Conservation (phyloP, 306 rosid genomes). For the Geum urbanum region DNA sequence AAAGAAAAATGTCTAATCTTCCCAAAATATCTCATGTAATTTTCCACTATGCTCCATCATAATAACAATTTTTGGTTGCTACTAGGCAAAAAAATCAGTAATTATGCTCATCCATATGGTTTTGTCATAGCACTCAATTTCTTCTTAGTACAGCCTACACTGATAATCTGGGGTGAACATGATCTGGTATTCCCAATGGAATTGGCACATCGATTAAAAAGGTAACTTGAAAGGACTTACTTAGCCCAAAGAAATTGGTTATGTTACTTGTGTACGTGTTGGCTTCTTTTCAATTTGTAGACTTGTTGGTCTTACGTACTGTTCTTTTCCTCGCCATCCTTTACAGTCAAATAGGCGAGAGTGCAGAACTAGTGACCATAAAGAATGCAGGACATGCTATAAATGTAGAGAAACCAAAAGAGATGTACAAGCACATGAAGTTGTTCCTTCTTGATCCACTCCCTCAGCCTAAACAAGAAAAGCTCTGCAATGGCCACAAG, state of each 20-base stretch:
- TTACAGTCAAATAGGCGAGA: constrained; percentile 69
- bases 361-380: constrained; percentile 52
- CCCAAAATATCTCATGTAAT: constrained; percentile 77
- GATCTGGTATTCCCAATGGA: constrained; percentile 80
- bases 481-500: constrained; percentile 43
- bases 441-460: constrained; percentile 50
- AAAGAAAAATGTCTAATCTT: constrained; percentile 59
- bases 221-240: constrained; percentile 34
- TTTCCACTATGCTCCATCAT: neutral
- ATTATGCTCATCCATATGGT: neutral
- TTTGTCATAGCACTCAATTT: constrained; percentile 13
- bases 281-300: neutral
- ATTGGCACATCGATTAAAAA: constrained; percentile 68
- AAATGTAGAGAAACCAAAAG: constrained; percentile 70
- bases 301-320: neutral
- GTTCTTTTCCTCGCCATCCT: neutral
- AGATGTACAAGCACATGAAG: constrained; percentile 49
- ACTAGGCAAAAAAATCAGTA: no score
- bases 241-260: neutral
- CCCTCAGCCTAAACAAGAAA: constrained; percentile 30
- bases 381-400: constrained; percentile 88
- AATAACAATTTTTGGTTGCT: neutral
- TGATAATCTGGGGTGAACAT: constrained; percentile 83
- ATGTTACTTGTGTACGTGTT: no score
- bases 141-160: constrained; percentile 57